Evolutionary conservation across 768 basidiomycete species (phyloP).

Genomic region (Pleurotus citrinopileatus): DNA sequence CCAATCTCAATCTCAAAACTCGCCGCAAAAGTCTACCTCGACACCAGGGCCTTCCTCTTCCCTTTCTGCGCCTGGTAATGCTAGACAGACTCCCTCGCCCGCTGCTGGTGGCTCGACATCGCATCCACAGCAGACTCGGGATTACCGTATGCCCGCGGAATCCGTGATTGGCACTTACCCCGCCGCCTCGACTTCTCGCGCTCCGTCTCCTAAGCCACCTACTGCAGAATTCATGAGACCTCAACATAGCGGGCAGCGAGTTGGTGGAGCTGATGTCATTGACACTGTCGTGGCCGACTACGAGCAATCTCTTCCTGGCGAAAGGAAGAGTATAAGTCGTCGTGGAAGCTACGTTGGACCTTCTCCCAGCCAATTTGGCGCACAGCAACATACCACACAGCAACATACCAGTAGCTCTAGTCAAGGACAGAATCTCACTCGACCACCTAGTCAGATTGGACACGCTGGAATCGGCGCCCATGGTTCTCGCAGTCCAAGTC

Average conservation of each 20-base stretch:
- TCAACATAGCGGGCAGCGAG: slow-evolving; percentile 38
- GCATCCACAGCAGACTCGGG: slow-evolving; percentile 34
- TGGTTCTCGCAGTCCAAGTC: slow-evolving; percentile 55
- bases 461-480: slow-evolving; percentile 84
- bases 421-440: slow-evolving; percentile 39
- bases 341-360: slow-evolving; percentile 33
- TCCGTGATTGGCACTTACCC: slow-evolving; percentile 79
- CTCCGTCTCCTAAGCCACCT: slow-evolving; percentile 71
- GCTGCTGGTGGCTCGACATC: slow-evolving; percentile 22
- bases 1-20: too few species aligned
- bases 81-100: slow-evolving; percentile 19
- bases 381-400: slow-evolving; percentile 16
- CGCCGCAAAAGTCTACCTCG: slow-evolving; percentile 20
- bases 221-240: slow-evolving; percentile 78
- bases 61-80: slow-evolving; percentile 27
- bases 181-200: slow-evolving; percentile 49
- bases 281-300: slow-evolving; percentile 77
- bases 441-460: slow-evolving; percentile 60
- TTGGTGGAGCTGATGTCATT: slow-evolving; percentile 54
- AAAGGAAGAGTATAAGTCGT: slow-evolving; percentile 57
- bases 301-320: slow-evolving; percentile 85
- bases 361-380: slow-evolving; percentile 22
- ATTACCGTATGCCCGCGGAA: slow-evolving; percentile 77
- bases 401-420: slow-evolving; percentile 21
- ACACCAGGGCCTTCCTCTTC: slow-evolving; percentile 20